A percentile compares a stretch with the other conserved stretches of the same genome.
Conservation (phyloP, 2,329 filamentous ascomycete genomes). For the Thielaviopsis punctulata region DNA sequence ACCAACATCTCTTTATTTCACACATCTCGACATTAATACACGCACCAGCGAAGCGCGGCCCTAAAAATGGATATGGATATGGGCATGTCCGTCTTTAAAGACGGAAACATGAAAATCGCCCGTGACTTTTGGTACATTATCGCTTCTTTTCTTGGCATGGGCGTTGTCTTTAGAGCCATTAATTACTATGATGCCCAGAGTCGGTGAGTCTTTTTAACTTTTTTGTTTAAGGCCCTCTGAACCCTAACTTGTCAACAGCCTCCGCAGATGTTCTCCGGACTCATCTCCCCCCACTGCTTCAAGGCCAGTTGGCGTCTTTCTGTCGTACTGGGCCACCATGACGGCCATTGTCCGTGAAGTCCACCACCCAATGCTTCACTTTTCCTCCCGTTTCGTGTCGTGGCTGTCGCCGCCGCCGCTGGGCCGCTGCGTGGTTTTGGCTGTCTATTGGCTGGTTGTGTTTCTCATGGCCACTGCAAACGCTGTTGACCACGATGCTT, state of each 20-base stretch:
- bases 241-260: constrained; percentile 19
- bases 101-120: constrained; percentile 29
- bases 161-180: constrained; percentile 25
- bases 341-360: constrained; percentile 40
- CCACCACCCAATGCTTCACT: constrained; percentile 36
- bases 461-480: constrained; percentile 37
- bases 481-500: constrained; percentile 32
- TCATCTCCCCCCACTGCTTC: constrained; percentile 31
- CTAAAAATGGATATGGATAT: constrained; percentile 13
- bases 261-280: constrained; percentile 27
- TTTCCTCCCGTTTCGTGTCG: constrained; percentile 27
- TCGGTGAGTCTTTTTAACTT: constrained; percentile 20
- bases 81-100: constrained; percentile 23
- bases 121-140: constrained; percentile 42
- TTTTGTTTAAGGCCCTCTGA: constrained; percentile 6
- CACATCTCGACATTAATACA: neutral
- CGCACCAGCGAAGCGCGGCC: neutral
- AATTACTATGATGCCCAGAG: constrained; percentile 25
- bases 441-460: constrained; percentile 41
- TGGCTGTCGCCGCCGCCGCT: constrained; percentile 43
- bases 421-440: constrained; percentile 36
- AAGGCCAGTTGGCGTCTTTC: constrained; percentile 27
- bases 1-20: neutral
- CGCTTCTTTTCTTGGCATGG: constrained; percentile 28
- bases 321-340: constrained; percentile 39